Conservation (phyloP, 768 basidiomycete genomes). For the Hypsizygus marmoreus region DNA sequence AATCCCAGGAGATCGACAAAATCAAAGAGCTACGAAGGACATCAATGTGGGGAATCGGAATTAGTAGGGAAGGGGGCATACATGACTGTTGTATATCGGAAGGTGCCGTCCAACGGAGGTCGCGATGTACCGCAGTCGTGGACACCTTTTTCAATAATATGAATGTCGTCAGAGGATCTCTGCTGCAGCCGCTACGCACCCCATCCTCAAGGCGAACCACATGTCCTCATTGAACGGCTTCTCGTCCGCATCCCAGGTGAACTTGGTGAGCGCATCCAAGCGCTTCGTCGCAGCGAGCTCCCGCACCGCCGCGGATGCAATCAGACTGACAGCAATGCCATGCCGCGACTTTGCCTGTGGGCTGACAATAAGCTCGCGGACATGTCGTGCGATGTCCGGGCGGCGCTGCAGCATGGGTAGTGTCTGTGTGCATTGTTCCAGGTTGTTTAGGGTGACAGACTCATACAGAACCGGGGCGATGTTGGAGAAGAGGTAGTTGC, state of each 20-base stretch:
- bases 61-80: slow-evolving; percentile 33
- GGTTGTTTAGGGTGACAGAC: slow-evolving; percentile 52
- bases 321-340: slow-evolving; percentile 31
- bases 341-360: slow-evolving; percentile 33
- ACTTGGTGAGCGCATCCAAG: slow-evolving; percentile 66
- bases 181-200: slow-evolving; percentile 39
- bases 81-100: slow-evolving; percentile 61
- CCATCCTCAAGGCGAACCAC: slow-evolving; percentile 73
- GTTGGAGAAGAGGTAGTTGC: slow-evolving; percentile 49
- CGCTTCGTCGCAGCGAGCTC: slow-evolving; percentile 45
- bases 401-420: slow-evolving; percentile 61
- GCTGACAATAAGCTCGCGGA: slow-evolving; percentile 56
- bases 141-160: slow-evolving; percentile 49
- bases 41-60: slow-evolving; percentile 6
- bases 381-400: slow-evolving; percentile 66
- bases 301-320: slow-evolving; percentile 54
- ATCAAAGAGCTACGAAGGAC: slow-evolving; percentile 57
- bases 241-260: slow-evolving; percentile 75
- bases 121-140: slow-evolving; percentile 61
- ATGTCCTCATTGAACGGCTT: slow-evolving; percentile 68
- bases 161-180: slow-evolving; percentile 4
- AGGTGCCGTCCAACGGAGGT: slow-evolving; percentile 63
- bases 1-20: slow-evolving; percentile 67
- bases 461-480: slow-evolving; percentile 63
- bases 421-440: slow-evolving; percentile 63